phyloP scores from a whole-genome alignment of 176 grass and related monocot species.

The Oryza meridionalis region DNA sequence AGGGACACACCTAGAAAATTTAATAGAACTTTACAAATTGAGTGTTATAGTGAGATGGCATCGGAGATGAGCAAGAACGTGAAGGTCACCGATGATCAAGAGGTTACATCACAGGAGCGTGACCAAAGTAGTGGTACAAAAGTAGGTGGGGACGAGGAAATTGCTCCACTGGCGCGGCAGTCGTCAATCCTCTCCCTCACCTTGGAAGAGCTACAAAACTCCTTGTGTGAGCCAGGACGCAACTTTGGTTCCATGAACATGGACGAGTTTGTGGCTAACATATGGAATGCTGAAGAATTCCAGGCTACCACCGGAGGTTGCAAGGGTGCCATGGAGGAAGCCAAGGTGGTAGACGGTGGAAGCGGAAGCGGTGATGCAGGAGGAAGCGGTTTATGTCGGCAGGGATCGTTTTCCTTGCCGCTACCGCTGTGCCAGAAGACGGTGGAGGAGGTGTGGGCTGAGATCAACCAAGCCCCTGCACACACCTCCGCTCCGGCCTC shows the following conservation, averaged over 20 bases:
- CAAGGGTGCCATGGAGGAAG: background rate
- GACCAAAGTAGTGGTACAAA: background rate
- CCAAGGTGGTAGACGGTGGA: background rate
- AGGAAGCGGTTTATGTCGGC: conserved; percentile 47
- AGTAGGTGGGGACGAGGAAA: conserved; percentile 11
- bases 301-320: conserved; percentile 33
- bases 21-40: background rate
- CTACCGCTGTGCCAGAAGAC: conserved; percentile 70
- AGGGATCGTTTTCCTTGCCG: conserved; percentile 71
- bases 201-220: conserved; percentile 80
- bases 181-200: conserved; percentile 78
- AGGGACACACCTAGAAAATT: conserved; percentile 5
- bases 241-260: conserved; percentile 98
- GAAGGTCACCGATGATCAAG: conserved; percentile 51
- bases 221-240: conserved; percentile 75
- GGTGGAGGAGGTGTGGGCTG: conserved; percentile 94
- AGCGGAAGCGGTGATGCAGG: conserved; percentile 1
- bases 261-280: conserved; percentile 95
- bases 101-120: conserved; percentile 75
- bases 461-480: conserved; percentile 48
- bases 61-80: conserved; percentile 51
- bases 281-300: conserved; percentile 94
- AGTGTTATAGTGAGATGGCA: conserved; percentile 19
- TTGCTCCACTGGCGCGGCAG: conserved; percentile 49
- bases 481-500: background rate